phyloP scores from a whole-genome alignment of 441 rosid species.

The Rhodomyrtus psidioides region DNA sequence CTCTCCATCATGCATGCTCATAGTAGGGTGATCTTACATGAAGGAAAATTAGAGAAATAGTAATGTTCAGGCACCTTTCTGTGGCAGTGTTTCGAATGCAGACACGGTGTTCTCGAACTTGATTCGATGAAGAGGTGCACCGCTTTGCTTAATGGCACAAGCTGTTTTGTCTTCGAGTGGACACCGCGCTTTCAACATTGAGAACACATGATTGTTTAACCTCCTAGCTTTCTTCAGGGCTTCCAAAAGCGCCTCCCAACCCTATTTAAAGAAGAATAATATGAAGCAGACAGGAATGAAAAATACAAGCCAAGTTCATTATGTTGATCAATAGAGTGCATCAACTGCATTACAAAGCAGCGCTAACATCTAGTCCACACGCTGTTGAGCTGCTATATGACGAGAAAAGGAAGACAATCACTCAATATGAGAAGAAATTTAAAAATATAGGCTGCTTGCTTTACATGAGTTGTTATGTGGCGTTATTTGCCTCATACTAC shows the following conservation, averaged over 20 bases:
- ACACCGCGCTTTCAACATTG: constrained; percentile 96
- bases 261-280: constrained; percentile 28
- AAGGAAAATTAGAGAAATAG: not conserved
- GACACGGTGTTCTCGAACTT: constrained; percentile 96
- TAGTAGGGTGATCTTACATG: not conserved
- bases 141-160: constrained; percentile 96
- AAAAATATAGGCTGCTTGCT: not conserved
- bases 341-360: not conserved
- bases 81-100: constrained; percentile 97
- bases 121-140: constrained; percentile 86
- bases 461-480: not conserved
- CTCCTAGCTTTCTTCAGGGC: constrained; percentile 98
- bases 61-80: constrained; percentile 53
- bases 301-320: not conserved
- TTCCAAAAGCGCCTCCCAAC: constrained; percentile 87
- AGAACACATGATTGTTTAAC: constrained; percentile 94
- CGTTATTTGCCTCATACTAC: not conserved
- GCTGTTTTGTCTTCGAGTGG: constrained; percentile 96
- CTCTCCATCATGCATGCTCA: not conserved
- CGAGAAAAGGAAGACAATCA: not conserved
- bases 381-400: not conserved
- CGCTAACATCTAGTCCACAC: not conserved
- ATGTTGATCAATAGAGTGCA: not conserved
- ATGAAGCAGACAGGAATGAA: not conserved
- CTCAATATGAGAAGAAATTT: not conserved